Conservation (phyloP, 2,329 filamentous ascomycete genomes). For the Fusarium clavum region DNA sequence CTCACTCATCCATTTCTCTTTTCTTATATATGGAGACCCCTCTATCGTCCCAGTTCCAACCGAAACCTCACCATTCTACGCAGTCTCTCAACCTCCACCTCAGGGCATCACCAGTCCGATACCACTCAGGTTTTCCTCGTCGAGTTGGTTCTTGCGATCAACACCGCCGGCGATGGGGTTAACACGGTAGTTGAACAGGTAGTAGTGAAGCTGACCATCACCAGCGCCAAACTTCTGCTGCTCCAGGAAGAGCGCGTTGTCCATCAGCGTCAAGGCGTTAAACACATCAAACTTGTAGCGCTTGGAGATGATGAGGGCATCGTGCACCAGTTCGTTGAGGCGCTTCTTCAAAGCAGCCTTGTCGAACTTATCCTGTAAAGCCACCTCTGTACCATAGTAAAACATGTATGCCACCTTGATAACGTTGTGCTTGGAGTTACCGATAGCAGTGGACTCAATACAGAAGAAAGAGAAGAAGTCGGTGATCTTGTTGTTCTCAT, state of each 20-base stretch:
- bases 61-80: neutral
- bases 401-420: constrained; percentile 95
- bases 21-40: constrained; percentile 2
- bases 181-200: constrained; percentile 96
- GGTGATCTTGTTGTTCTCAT: constrained; percentile 81
- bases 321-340: constrained; percentile 82
- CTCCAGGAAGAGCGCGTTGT: constrained; percentile 93
- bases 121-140: constrained; percentile 82
- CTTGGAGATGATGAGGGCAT: constrained; percentile 90
- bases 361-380: constrained; percentile 69
- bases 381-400: constrained; percentile 92
- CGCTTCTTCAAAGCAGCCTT: constrained; percentile 76
- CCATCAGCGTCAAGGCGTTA: constrained; percentile 92
- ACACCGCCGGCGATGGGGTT: constrained; percentile 88
- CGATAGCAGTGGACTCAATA: constrained; percentile 92
- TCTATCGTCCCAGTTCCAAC: constrained; percentile 5
- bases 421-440: constrained; percentile 78
- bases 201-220: constrained; percentile 95
- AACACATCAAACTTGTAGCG: constrained; percentile 90
- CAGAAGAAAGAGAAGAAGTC: constrained; percentile 98
- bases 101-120: constrained; percentile 85
- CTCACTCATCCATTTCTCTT: constrained; percentile 18
- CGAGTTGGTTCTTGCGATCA: constrained; percentile 80
- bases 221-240: constrained; percentile 95
- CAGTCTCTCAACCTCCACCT: neutral